phyloP scores from a whole-genome alignment of 495 filamentous ascomycete genomes.

The Tuber aestivum region DNA sequence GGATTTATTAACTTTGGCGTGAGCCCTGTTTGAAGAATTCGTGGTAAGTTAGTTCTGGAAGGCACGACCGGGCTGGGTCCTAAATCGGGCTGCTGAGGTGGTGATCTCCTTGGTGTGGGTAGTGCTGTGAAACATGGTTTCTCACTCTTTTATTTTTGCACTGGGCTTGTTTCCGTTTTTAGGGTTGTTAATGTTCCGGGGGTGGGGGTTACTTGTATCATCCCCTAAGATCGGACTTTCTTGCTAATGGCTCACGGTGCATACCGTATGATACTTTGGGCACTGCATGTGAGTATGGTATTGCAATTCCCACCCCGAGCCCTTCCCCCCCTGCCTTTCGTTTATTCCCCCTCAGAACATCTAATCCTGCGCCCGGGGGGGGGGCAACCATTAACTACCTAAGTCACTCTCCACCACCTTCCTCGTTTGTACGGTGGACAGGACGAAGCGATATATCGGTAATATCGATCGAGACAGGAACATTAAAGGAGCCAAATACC shows the following conservation, averaged over 20 bases:
- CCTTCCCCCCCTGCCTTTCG: not conserved
- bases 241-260: not conserved
- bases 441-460: not conserved
- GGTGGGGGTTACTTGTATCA: no score
- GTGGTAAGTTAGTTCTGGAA: not conserved
- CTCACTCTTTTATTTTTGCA: not conserved
- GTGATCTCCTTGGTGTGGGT: not conserved
- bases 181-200: not conserved
- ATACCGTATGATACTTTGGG: not conserved
- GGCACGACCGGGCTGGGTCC: not conserved
- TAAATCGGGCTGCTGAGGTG: not conserved
- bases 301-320: not conserved
- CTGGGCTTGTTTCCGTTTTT: not conserved
- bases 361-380: not conserved
- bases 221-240: not conserved
- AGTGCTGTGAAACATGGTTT: not conserved
- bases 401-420: not conserved
- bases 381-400: not conserved
- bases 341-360: not conserved
- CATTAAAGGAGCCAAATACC: no score
- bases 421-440: not conserved
- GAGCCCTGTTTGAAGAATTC: not conserved
- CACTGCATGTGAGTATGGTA: not conserved
- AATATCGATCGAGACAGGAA: no score
- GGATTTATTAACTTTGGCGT: no score